Evolutionary conservation across 345 rosid species (phyloP).

Genomic region (Corymbia maculata): DNA sequence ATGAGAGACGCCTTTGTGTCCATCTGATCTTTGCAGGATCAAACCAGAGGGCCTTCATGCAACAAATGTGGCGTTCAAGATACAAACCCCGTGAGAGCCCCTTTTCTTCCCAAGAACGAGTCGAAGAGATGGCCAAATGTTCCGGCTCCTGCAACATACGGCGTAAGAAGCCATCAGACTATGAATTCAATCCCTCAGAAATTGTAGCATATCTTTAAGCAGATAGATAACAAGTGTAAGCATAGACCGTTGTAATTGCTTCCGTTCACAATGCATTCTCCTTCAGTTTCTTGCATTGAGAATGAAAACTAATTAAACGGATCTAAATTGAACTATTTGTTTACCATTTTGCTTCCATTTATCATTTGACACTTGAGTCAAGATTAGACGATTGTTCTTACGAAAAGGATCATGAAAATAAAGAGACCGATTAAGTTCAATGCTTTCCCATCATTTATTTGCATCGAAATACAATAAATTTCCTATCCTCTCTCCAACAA

Average conservation of each 20-base stretch:
- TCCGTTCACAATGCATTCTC: not conserved
- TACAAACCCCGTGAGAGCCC: slow-evolving; percentile 28
- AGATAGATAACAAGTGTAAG: not conserved
- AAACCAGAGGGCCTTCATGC: slow-evolving; percentile 35
- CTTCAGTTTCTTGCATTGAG: not conserved
- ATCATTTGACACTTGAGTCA: rapidly evolving
- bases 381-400: not conserved
- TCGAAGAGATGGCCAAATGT: no score
- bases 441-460: not conserved
- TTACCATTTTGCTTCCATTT: not conserved
- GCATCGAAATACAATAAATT: no score
- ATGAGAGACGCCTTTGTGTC: slow-evolving; percentile 36
- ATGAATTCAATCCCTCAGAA: no score
- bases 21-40: not conserved
- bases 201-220: rapidly evolving
- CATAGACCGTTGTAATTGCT: no score
- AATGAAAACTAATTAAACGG: not conserved
- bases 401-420: not conserved
- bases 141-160: rapidly evolving
- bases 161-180: no score
- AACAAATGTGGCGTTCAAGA: slow-evolving; percentile 53
- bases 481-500: not conserved
- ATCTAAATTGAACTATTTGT: not conserved
- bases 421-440: not conserved
- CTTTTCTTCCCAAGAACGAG: no score